These are phyloP conservation scores for Begonia peltatifolia DNA, from an alignment of 306 rosid genomes.

Conservation along the genomic window DNA sequence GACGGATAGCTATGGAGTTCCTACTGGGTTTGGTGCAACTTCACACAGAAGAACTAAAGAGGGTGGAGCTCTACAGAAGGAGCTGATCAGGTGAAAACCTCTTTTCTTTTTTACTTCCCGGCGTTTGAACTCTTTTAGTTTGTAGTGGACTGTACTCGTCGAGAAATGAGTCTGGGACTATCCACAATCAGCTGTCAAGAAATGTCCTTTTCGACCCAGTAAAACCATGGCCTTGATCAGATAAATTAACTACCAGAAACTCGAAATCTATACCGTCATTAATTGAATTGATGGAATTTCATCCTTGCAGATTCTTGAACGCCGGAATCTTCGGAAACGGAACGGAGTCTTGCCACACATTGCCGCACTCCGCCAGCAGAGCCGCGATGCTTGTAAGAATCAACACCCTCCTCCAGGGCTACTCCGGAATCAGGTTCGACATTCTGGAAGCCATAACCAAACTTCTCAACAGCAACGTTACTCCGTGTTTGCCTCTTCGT, in stretches of 20 bases:
- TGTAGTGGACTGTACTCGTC: no score
- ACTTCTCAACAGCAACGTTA: conserved; percentile 50
- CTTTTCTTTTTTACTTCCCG: neutral
- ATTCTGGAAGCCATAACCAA: conserved; percentile 70
- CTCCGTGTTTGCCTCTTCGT: conserved; percentile 74
- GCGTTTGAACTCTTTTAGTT: no score
- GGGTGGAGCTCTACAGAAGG: conserved; percentile 83
- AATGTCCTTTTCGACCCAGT: no score
- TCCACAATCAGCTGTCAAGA: no score
- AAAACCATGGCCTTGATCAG: no score
- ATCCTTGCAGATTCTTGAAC: conserved; percentile 51
- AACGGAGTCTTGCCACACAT: conserved; percentile 44
- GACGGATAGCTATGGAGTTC: conserved; percentile 71
- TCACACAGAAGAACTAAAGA: conserved; percentile 77
- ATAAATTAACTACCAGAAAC: no score
- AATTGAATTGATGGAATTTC: neutral
- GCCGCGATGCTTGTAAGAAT: conserved; percentile 81
- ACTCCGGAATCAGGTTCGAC: conserved; percentile 83
- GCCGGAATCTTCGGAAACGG: conserved; percentile 81
- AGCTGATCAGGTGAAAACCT: conserved; percentile 52
- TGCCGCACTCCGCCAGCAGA: conserved; percentile 68
- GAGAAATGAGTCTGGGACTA: no score
- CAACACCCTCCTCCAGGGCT: conserved; percentile 90
- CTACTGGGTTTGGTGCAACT: conserved; percentile 93
- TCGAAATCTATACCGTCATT: no score